These are phyloP conservation scores for Tieghemostelium lacteum DNA, from an alignment of 78 protist genomes.

Conservation along the genomic window DNA sequence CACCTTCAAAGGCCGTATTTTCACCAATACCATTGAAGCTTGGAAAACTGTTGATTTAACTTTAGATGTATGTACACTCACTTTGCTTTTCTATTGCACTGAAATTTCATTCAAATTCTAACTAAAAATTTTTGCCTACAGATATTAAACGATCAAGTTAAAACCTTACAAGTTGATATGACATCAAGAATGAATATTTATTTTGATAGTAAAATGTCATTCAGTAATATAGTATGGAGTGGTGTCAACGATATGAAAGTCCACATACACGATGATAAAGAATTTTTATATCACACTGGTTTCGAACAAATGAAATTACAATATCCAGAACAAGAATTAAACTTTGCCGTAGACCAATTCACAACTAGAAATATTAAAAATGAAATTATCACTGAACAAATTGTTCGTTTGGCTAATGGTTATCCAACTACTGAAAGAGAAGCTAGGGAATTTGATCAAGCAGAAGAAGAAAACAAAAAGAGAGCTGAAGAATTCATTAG, in stretches of 20 bases:
- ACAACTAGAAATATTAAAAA: constrained; percentile 70
- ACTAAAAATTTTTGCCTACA: background rate
- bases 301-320: constrained; percentile 78
- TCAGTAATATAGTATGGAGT: constrained; percentile 62
- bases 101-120: background rate
- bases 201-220: constrained; percentile 53
- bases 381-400: constrained; percentile 64
- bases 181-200: constrained; percentile 47
- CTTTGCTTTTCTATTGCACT: too few relatives aligned
- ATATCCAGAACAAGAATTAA: constrained; percentile 27
- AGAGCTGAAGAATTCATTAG: constrained; percentile 72
- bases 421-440: constrained; percentile 81
- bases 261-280: constrained; percentile 35
- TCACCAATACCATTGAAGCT: constrained; percentile 73
- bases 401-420: constrained; percentile 79
- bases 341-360: constrained; percentile 76
- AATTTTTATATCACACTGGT: constrained; percentile 55
- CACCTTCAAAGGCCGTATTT: constrained; percentile 49
- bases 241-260: constrained; percentile 82
- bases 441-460: constrained; percentile 72
- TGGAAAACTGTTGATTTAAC: constrained; percentile 76
- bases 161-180: constrained; percentile 83
- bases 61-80: constrained; percentile 27
- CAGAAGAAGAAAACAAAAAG: constrained; percentile 54
- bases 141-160: constrained; percentile 72